phyloP scores from a whole-genome alignment of 495 filamentous ascomycete species.

The Pseudevernia furfuracea region DNA sequence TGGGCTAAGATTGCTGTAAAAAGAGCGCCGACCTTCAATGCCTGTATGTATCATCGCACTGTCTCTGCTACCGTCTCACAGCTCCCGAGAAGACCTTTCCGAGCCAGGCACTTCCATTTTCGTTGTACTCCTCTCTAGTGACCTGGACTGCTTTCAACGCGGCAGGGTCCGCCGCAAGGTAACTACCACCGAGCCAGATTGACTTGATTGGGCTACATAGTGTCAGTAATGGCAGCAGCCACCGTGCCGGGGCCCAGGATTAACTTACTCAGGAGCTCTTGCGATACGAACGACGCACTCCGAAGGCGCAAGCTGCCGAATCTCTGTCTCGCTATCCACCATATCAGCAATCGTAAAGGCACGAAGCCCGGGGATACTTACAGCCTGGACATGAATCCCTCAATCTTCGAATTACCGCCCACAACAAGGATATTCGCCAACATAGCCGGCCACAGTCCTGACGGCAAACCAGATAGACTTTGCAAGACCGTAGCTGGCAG shows the following conservation, averaged over 20 bases:
- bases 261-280: constrained; percentile 54
- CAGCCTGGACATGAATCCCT: constrained; percentile 76
- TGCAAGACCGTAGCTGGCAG: constrained; percentile 75
- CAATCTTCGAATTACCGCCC: constrained; percentile 73
- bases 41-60: neutral
- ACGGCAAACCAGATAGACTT: constrained; percentile 65
- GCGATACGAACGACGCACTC: constrained; percentile 70
- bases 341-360: neutral
- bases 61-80: constrained; percentile 13
- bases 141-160: constrained; percentile 56
- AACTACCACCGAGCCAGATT: constrained; percentile 77
- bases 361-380: constrained; percentile 28
- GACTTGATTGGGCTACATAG: constrained; percentile 58
- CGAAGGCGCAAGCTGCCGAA: constrained; percentile 64
- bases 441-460: constrained; percentile 67
- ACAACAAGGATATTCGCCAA: constrained; percentile 83
- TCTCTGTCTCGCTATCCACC: constrained; percentile 51
- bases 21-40: neutral
- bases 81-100: constrained; percentile 59
- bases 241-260: neutral
- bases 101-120: constrained; percentile 73
- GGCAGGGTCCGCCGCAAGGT: constrained; percentile 60
- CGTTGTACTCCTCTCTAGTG: constrained; percentile 82
- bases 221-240: constrained; percentile 8
- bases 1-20: too few relatives aligned